phyloP scores from a whole-genome alignment of 768 basidiomycete species.

The Mrakia gelida region DNA sequence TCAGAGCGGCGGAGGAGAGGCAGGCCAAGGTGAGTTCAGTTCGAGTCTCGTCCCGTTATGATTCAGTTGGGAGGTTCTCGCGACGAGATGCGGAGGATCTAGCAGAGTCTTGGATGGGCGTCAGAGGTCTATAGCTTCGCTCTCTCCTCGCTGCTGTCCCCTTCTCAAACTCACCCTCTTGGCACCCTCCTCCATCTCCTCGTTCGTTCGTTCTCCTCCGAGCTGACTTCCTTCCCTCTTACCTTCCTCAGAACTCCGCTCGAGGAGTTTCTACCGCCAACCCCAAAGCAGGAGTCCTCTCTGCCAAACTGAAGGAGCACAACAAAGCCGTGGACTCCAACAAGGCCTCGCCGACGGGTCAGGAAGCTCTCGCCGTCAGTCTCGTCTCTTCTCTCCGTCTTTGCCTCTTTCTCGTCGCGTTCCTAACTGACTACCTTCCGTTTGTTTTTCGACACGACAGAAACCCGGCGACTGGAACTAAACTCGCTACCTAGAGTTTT shows the following conservation, averaged over 20 bases:
- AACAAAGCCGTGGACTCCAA: slow-evolving; percentile 20
- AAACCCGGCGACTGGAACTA: slow-evolving; percentile 22
- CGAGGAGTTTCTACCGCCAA: slow-evolving; percentile 24
- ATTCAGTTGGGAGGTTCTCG: too few relatives aligned
- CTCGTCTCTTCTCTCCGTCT: not conserved
- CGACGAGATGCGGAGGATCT: too few relatives aligned
- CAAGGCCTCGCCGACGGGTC: not conserved
- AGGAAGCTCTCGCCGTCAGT: slow-evolving; percentile 4
- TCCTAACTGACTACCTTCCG: too few relatives aligned
- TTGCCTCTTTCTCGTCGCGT: not conserved
- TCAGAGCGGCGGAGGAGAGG: slow-evolving; percentile 25
- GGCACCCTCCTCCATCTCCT: not conserved
- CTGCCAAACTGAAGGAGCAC: slow-evolving; percentile 30
- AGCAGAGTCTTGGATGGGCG: too few relatives aligned
- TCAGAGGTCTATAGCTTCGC: too few relatives aligned
- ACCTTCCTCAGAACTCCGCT: not conserved
- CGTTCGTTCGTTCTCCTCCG: not conserved
- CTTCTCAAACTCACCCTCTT: too few relatives aligned
- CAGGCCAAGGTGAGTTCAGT: slow-evolving; percentile 9
- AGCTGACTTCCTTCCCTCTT: not conserved
- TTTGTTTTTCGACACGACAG: not conserved
- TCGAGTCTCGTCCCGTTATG: not conserved
- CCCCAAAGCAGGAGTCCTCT: slow-evolving; percentile 27
- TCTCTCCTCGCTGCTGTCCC: too few relatives aligned
- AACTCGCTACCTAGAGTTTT: not conserved